Evolutionary conservation across 2,329 filamentous ascomycete species (phyloP).

Genomic region (Leptographium wingfieldii): DNA sequence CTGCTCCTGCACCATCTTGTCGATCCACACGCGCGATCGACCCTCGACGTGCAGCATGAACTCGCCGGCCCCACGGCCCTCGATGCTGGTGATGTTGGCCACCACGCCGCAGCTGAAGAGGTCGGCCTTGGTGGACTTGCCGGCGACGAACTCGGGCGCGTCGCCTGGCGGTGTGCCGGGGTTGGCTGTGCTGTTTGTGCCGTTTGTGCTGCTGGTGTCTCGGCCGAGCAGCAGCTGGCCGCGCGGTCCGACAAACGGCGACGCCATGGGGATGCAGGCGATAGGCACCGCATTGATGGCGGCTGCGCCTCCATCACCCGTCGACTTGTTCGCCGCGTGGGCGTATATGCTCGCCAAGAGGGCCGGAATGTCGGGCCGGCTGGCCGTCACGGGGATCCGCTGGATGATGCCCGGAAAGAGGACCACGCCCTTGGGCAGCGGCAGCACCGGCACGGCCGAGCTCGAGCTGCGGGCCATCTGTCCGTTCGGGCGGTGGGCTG

Average conservation of each 20-base stretch:
- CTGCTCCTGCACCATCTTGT: constrained; percentile 61
- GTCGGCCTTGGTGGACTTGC: constrained; percentile 52
- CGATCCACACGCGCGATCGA: constrained; percentile 60
- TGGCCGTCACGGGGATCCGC: constrained; percentile 65
- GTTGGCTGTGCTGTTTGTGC: neutral
- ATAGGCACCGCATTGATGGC: constrained; percentile 60
- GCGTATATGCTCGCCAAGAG: constrained; percentile 78
- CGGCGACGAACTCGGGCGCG: constrained; percentile 39
- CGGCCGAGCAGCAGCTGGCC: constrained; percentile 65
- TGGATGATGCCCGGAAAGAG: constrained; percentile 77
- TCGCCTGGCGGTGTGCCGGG: constrained; percentile 33
- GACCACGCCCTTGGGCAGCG: constrained; percentile 66
- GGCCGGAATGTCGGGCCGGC: constrained; percentile 77
- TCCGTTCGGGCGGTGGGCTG: neutral
- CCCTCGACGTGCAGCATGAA: constrained; percentile 82
- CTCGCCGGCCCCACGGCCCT: constrained; percentile 62
- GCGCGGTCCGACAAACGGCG: constrained; percentile 58
- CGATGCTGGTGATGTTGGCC: constrained; percentile 65
- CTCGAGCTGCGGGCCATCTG: constrained; percentile 25
- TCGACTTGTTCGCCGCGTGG: constrained; percentile 37
- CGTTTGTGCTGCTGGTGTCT: constrained; percentile 32
- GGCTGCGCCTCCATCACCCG: constrained; percentile 45
- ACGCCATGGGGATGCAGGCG: constrained; percentile 76
- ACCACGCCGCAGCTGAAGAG: constrained; percentile 75
- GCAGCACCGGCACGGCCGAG: constrained; percentile 59